Evolutionary conservation across 2,329 filamentous ascomycete species (phyloP).

Genomic region (Clarireedia hainanense): DNA sequence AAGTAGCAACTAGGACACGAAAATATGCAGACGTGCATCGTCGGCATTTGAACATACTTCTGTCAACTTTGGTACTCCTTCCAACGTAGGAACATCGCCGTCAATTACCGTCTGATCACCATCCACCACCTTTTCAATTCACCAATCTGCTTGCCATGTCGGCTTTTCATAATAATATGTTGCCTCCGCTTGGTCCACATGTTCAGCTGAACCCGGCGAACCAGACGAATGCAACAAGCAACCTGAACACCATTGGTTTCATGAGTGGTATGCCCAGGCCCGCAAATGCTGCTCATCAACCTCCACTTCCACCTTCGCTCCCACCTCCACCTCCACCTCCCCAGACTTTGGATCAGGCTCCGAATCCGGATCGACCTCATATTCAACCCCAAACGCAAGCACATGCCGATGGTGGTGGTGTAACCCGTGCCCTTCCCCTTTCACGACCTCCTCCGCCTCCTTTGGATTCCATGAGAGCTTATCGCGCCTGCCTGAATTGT

Average conservation of each 20-base stretch:
- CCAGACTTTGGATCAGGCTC: neutral
- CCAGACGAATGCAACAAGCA: neutral
- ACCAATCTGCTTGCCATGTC: neutral
- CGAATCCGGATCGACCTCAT: neutral
- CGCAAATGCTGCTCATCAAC: neutral
- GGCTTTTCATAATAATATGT: neutral
- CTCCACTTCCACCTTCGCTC: neutral
- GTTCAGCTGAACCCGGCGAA: neutral
- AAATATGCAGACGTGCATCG: too few relatives aligned
- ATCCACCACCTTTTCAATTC: too few relatives aligned
- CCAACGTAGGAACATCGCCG: too few relatives aligned
- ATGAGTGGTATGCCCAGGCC: neutral
- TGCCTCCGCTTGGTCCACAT: neutral
- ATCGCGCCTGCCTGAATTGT: constrained; percentile 29
- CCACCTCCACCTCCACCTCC: neutral
- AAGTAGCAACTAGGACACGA: too few relatives aligned
- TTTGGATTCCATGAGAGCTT: constrained; percentile 28
- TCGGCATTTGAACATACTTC: too few relatives aligned
- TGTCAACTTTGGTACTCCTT: too few relatives aligned
- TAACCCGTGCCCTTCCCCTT: neutral
- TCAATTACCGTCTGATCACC: too few relatives aligned
- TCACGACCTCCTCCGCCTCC: neutral
- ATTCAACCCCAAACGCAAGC: neutral
- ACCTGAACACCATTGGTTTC: neutral
- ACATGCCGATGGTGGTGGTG: neutral